A percentile compares a stretch with the other conserved stretches of the same genome.
phyloP scores from a whole-genome alignment of 2,329 filamentous ascomycete genomes.

The Fusarium succisae region DNA sequence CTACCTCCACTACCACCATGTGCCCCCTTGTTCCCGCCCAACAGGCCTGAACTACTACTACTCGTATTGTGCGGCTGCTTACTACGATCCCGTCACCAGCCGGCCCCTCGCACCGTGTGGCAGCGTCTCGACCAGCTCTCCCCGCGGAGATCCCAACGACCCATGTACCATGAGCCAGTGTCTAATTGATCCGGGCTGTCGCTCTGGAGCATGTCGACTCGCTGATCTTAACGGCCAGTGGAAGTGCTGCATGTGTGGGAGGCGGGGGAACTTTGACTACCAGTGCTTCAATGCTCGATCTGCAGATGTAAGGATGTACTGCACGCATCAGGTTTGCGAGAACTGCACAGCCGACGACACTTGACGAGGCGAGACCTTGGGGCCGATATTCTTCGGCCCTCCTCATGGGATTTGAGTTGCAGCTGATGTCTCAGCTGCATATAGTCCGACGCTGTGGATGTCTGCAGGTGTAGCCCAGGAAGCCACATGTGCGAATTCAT shows the following conservation, averaged over 20 bases:
- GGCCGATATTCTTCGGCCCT: conserved; percentile 22
- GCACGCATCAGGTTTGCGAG: conserved; percentile 59
- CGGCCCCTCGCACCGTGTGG: conserved; percentile 36
- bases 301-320: conserved; percentile 59
- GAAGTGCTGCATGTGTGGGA: conserved; percentile 60
- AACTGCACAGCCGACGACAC: conserved; percentile 47
- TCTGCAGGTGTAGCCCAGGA: conserved; percentile 1
- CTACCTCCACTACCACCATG: conserved; percentile 62
- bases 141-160: conserved; percentile 49
- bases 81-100: conserved; percentile 43
- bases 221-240: conserved; percentile 59
- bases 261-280: conserved; percentile 56
- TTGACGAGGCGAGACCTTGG: background rate
- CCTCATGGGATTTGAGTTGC: conserved; percentile 2
- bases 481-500: conserved; percentile 1
- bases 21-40: conserved; percentile 53
- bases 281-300: conserved; percentile 58
- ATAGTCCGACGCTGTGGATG: conserved; percentile 24
- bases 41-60: conserved; percentile 56
- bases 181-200: conserved; percentile 57
- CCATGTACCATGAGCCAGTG: conserved; percentile 59
- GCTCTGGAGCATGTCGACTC: conserved; percentile 58
- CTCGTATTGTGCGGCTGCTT: conserved; percentile 53
- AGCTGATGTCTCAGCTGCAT: conserved; percentile 20
- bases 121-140: conserved; percentile 24